Percentiles rank a stretch among this genome's conserved stretches.
phyloP scores from a whole-genome alignment of 2,329 filamentous ascomycete genomes.

The Sclerotinia glacialis region DNA sequence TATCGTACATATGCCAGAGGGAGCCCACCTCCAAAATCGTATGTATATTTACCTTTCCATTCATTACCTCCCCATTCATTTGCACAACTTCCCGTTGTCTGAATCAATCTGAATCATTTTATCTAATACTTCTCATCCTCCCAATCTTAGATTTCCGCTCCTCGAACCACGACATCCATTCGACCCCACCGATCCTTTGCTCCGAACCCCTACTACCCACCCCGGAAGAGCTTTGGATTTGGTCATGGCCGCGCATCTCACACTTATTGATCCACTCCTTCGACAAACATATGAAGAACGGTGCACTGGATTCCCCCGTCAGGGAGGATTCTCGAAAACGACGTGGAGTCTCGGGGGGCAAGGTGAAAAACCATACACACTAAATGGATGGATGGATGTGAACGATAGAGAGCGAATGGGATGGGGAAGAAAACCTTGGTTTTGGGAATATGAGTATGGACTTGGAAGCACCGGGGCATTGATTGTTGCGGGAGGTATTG shows the following conservation, averaged over 20 bases:
- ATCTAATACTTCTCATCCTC: neutral
- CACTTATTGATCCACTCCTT: neutral
- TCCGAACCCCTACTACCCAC: neutral
- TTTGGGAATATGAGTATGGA: slow-evolving; percentile 1
- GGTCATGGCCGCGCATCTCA: neutral
- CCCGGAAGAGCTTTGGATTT: neutral
- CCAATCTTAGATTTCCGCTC: neutral
- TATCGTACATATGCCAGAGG: neutral
- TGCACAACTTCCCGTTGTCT: neutral
- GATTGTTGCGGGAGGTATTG: neutral
- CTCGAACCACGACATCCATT: neutral
- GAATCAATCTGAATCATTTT: too few relatives aligned
- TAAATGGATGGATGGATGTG: neutral
- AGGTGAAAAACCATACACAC: neutral
- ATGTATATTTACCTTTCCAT: neutral
- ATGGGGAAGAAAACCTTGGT: neutral
- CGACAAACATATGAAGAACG: neutral
- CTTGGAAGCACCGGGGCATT: neutral
- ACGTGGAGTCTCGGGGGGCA: neutral
- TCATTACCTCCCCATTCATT: neutral
- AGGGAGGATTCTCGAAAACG: neutral
- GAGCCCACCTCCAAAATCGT: neutral
- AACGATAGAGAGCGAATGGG: neutral
- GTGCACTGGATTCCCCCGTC: neutral
- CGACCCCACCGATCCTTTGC: neutral